Percentiles rank a stretch among this genome's conserved stretches.
Conservation (phyloP, 2,329 filamentous ascomycete species). For the Aureobasidium uvarum region DNA sequence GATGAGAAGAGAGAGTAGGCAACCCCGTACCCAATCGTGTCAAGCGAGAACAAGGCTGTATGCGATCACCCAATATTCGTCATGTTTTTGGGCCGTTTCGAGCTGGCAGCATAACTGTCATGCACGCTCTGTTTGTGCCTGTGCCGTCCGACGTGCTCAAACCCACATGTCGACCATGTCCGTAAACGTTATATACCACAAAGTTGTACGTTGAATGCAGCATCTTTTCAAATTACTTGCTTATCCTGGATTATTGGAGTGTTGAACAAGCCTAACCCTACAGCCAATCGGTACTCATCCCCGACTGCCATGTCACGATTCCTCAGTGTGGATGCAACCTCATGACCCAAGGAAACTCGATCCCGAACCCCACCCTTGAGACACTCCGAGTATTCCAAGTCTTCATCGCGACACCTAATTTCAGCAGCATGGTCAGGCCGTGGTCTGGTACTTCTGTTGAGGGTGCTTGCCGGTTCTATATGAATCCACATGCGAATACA, state of each 20-base stretch:
- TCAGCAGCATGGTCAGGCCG: conserved; percentile 16
- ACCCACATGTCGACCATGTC: conserved; percentile 3
- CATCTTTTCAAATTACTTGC: conserved; percentile 21
- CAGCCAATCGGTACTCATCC: conserved; percentile 17
- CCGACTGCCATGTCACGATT: conserved; percentile 19
- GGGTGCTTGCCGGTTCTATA: conserved; percentile 12
- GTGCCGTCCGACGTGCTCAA: conserved; percentile 12
- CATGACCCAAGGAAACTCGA: conserved; percentile 23
- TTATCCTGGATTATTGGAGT: conserved; percentile 20
- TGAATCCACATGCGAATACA: conserved; percentile 6
- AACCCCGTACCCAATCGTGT: conserved; percentile 11
- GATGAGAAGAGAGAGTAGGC: conserved; percentile 27
- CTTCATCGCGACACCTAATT: conserved; percentile 20
- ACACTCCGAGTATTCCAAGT: conserved; percentile 19
- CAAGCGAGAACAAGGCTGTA: conserved; percentile 16
- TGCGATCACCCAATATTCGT: conserved; percentile 11
- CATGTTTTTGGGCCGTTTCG: conserved; percentile 16
- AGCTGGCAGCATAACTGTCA: conserved; percentile 24
- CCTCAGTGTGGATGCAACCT: conserved; percentile 15
- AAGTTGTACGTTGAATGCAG: conserved; percentile 15
- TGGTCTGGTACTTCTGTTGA: conserved; percentile 21
- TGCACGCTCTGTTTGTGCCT: conserved; percentile 20
- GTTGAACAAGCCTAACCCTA: conserved; percentile 17
- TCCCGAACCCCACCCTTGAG: conserved; percentile 22
- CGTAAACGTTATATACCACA: conserved; percentile 16